Conservation (phyloP, 495 filamentous ascomycete species). For the Aspergillus nanangensis region DNA sequence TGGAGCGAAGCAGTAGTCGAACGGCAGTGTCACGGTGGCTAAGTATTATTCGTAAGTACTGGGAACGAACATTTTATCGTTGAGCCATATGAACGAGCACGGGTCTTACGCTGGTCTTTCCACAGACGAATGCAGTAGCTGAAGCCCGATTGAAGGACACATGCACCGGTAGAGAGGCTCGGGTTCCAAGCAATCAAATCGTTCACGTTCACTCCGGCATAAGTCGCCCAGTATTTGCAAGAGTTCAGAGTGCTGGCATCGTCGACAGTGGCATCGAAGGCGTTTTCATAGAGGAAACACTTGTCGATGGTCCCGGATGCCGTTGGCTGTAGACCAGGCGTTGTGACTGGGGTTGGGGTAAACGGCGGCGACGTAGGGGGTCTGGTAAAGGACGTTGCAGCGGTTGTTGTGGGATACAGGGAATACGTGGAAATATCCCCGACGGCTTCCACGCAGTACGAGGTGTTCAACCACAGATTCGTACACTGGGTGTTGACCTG, state of each 20-base stretch:
- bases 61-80: background rate
- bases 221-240: background rate
- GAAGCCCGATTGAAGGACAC: background rate
- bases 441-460: constrained; percentile 4
- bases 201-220: background rate
- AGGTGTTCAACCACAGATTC: constrained; percentile 2
- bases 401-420: background rate
- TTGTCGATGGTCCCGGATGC: background rate
- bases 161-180: background rate
- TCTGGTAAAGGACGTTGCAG: background rate
- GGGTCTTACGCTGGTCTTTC: background rate
- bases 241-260: background rate
- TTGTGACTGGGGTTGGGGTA: background rate
- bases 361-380: background rate
- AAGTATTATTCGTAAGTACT: background rate
- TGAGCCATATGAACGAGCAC: background rate
- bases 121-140: background rate
- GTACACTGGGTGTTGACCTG: constrained; percentile 4
- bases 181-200: background rate
- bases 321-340: background rate
- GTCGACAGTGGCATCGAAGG: background rate
- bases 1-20: background rate
- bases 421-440: constrained; percentile 1
- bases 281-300: background rate
- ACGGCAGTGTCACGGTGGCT: background rate